Base-by-base conservation (phyloP, 306 rosid species). In the Lathyrus tuberosus region DNA sequence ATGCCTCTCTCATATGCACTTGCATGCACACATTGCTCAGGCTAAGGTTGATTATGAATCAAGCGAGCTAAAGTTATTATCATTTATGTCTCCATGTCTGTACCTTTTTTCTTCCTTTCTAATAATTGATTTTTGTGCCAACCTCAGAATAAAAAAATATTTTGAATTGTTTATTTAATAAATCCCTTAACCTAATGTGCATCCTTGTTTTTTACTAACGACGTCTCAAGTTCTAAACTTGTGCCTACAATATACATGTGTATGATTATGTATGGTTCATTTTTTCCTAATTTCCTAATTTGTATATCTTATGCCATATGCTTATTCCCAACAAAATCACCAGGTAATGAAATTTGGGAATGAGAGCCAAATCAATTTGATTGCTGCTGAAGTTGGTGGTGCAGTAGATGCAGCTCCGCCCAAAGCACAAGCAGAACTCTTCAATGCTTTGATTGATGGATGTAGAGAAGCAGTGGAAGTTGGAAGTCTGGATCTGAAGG, bases 401-500 rank as follows among this genome's bases (percentile, higher is more conserved):
- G 62, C 37, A 56, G 38, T 56, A 5, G 62, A 12, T 6, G 62
- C 62, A 24, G 62, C 62, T 56, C 62, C 62, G 4, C 76, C 68
- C 38, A 89, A 82, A 67, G 81, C 85, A 28, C 99, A 91, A 65
- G 77, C 59, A 72, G 97, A 94, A 73, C 95, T 94, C 72, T 87
- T 94, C 62, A 81, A 84, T 87, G 74, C 85, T 74, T 80, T 94
- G 66, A 69, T 91, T 71, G 96, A 91, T 81, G 95, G 99, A 41
- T 84, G 97, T 85, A 74, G 76, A 74, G 97, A 87, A 43, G 96
- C 97, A 31, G 89, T 82, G 37, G 96, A 91, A 77, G 65, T 86
- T 62, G 99, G 87, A 77, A 83, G 80, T 70, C 62, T 83, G 68
- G 97, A 94, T 82, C 86, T 78, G 44, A 94, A 94, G 97, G 99